Evolutionary conservation across 148 eudicot species (phyloP).

Genomic region (Tetragonia tetragonoides): DNA sequence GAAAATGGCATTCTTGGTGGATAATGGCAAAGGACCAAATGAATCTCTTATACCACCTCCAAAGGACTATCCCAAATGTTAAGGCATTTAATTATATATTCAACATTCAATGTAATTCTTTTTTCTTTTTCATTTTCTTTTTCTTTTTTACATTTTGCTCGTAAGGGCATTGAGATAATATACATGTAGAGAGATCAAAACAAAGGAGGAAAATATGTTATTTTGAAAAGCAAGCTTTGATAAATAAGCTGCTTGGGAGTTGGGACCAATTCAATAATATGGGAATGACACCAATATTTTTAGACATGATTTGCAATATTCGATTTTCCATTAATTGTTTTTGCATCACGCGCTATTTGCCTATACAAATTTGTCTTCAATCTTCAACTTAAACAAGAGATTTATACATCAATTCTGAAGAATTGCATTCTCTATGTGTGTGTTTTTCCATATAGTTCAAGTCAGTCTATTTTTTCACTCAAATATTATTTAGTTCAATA

Average conservation of each 20-base stretch:
- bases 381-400: too few relatives aligned
- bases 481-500: too few relatives aligned
- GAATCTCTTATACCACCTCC: conserved; percentile 55
- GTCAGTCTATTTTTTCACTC: too few relatives aligned
- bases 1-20: conserved; percentile 61
- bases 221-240: neutral
- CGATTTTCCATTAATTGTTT: neutral
- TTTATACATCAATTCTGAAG: too few relatives aligned
- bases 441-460: too few relatives aligned
- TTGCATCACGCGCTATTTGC: neutral
- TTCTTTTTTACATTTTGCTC: neutral
- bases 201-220: neutral
- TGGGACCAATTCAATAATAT: neutral
- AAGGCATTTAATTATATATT: neutral
- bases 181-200: neutral
- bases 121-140: too few relatives aligned
- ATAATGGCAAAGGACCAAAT: conserved; percentile 51
- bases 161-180: neutral
- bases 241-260: neutral
- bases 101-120: neutral
- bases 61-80: conserved; percentile 50
- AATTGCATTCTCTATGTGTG: too few relatives aligned
- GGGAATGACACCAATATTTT: neutral
- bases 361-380: too few relatives aligned
- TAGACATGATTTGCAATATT: neutral